Evolutionary conservation across 352 stramenopile genomes (phyloP).

Genomic region (Globisporangium paroecandrum): DNA sequence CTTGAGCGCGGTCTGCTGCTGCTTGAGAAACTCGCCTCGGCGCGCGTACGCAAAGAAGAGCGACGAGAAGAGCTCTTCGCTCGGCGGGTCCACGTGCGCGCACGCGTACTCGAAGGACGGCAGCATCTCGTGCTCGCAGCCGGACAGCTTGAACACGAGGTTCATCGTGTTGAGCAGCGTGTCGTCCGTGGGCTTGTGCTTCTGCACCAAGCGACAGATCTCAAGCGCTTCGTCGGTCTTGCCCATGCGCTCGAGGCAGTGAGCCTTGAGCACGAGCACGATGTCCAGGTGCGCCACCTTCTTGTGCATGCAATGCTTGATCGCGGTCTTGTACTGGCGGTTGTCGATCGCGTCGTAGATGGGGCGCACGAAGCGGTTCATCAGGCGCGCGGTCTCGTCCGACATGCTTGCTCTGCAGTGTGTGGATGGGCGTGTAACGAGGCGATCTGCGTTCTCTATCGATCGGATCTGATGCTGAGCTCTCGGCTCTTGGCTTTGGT

Average conservation of each 20-base stretch:
- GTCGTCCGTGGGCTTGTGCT: constrained; percentile 67
- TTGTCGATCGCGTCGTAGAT: constrained; percentile 86
- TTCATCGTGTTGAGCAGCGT: constrained; percentile 84
- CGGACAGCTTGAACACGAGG: constrained; percentile 75
- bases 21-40: constrained; percentile 71
- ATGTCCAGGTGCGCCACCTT: constrained; percentile 74
- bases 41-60: constrained; percentile 72
- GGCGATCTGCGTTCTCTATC: neutral
- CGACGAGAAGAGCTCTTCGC: constrained; percentile 68
- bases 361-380: constrained; percentile 73
- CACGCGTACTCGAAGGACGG: constrained; percentile 71
- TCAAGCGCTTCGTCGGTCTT: constrained; percentile 63
- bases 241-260: constrained; percentile 79
- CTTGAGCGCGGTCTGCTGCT: constrained; percentile 85
- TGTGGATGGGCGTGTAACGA: neutral
- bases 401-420: constrained; percentile 30
- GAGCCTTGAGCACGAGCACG: constrained; percentile 81
- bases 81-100: constrained; percentile 37
- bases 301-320: constrained; percentile 82
- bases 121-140: constrained; percentile 77
- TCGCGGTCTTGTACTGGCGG: constrained; percentile 76
- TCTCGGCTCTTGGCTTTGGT: neutral
- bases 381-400: constrained; percentile 47
- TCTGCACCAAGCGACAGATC: constrained; percentile 66
- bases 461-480: neutral